Evolutionary conservation across 768 basidiomycete species (phyloP).

Genomic region (Auriscalpium orientale): DNA sequence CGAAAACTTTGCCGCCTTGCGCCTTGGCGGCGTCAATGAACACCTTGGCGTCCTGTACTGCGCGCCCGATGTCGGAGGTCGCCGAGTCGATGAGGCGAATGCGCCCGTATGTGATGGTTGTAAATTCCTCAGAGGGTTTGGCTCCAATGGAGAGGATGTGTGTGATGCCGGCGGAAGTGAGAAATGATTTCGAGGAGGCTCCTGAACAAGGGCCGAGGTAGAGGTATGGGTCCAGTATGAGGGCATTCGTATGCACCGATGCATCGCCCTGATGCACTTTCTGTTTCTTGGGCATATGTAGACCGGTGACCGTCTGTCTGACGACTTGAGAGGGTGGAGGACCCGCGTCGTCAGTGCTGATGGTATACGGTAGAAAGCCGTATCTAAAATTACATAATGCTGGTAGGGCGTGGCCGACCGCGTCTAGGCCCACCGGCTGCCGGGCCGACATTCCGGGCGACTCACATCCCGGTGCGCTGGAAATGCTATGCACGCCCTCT

Average conservation of each 20-base stretch:
- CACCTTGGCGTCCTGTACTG: conserved; percentile 21
- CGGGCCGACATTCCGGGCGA: no score
- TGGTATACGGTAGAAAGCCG: no score
- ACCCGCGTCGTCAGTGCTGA: no score
- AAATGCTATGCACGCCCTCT: no score
- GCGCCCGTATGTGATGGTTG: conserved; percentile 30
- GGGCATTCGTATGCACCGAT: neutral
- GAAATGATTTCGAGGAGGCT: conserved; percentile 28
- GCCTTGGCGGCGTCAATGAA: conserved; percentile 23
- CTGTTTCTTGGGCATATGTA: no score
- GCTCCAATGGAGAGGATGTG: conserved; percentile 36
- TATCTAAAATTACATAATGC: no score
- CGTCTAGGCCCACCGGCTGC: no score
- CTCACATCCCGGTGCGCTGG: no score
- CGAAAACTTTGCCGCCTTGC: conserved; percentile 27
- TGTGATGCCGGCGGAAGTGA: conserved; percentile 27
- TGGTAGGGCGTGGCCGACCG: no score
- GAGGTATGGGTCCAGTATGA: conserved; percentile 20
- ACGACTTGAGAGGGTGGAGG: no score
- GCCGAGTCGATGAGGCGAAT: conserved; percentile 31
- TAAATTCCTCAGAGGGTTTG: conserved; percentile 23
- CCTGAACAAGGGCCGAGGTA: conserved; percentile 37
- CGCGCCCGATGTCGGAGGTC: conserved; percentile 22
- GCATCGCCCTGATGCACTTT: no score
- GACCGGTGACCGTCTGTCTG: no score